These are phyloP conservation scores for Plasmodium vinckei DNA, from an alignment of 169 alveolate genomes.

Conservation along the genomic window DNA sequence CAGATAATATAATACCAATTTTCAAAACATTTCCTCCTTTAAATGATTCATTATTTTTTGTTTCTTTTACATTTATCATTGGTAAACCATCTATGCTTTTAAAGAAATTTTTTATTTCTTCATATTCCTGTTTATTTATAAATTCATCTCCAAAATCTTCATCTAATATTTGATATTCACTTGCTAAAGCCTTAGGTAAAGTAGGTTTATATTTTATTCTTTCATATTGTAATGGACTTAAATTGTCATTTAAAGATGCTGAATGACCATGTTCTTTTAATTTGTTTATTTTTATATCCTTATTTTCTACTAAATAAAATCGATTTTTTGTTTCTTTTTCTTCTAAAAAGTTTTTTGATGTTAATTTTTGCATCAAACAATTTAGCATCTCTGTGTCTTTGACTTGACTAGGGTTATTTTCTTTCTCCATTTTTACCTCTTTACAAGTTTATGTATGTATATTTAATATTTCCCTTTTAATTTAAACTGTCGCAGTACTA, in stretches of 20 bases:
- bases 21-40: constrained; percentile 80
- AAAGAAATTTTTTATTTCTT: constrained; percentile 68
- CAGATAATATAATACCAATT: constrained; percentile 97
- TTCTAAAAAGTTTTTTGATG: constrained; percentile 59
- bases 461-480: no score
- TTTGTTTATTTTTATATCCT: constrained; percentile 71
- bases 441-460: no score
- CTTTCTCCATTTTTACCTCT: neutral
- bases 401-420: neutral
- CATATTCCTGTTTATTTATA: constrained; percentile 78
- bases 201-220: constrained; percentile 79
- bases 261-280: constrained; percentile 82
- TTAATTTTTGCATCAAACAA: constrained; percentile 68
- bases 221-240: constrained; percentile 83
- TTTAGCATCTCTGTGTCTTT: constrained; percentile 60
- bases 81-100: constrained; percentile 70
- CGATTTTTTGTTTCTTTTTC: constrained; percentile 56
- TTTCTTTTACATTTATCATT: constrained; percentile 77
- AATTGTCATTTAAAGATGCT: constrained; percentile 81
- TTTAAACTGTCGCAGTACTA: no score
- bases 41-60: constrained; percentile 61
- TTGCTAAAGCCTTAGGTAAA: constrained; percentile 77
- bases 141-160: constrained; percentile 80
- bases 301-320: constrained; percentile 62
- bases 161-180: constrained; percentile 70